phyloP scores from a whole-genome alignment of 139 green algal genomes.

The Chlamydomonas schloesseri region DNA sequence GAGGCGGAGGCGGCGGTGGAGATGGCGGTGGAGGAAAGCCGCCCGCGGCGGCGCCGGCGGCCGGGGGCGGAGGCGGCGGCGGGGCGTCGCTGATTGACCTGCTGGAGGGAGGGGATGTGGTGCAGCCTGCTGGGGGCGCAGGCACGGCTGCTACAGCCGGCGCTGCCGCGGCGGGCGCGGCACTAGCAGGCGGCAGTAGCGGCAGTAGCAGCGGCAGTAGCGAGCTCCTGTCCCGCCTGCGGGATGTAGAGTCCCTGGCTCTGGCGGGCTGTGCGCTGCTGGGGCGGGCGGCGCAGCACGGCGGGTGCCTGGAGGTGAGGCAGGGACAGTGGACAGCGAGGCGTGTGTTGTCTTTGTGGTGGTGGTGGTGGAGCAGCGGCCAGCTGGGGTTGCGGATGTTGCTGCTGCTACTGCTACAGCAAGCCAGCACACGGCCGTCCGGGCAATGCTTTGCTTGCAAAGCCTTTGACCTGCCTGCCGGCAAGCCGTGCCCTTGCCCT shows the following conservation, averaged over 20 bases:
- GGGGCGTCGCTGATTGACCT: neutral
- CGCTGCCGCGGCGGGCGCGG: neutral
- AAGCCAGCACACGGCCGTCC: too few relatives aligned
- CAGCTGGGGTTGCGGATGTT: too few relatives aligned
- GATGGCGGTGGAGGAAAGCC: neutral
- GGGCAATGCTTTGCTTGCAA: too few relatives aligned
- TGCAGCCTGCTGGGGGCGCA: neutral
- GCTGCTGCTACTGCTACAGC: too few relatives aligned
- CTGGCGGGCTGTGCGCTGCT: slow-evolving; percentile 61
- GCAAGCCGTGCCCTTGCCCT: too few relatives aligned
- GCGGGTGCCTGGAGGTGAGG: slow-evolving; percentile 69
- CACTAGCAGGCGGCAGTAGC: too few relatives aligned
- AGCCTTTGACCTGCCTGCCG: too few relatives aligned
- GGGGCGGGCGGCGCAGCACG: slow-evolving; percentile 66
- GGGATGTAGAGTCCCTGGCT: slow-evolving; percentile 4
- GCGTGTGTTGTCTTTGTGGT: too few relatives aligned
- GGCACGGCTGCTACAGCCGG: neutral
- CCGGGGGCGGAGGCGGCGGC: too few relatives aligned
- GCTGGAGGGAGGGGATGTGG: neutral
- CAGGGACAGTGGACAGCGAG: too few relatives aligned
- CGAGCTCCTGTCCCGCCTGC: neutral
- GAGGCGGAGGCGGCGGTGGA: neutral
- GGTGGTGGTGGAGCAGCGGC: too few relatives aligned
- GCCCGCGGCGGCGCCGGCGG: too few relatives aligned
- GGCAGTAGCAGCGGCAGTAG: neutral